A percentile compares a stretch with the other conserved stretches of the same genome.
phyloP scores from a whole-genome alignment of 2,329 filamentous ascomycete species.

The Pestalotiopsis fici region DNA sequence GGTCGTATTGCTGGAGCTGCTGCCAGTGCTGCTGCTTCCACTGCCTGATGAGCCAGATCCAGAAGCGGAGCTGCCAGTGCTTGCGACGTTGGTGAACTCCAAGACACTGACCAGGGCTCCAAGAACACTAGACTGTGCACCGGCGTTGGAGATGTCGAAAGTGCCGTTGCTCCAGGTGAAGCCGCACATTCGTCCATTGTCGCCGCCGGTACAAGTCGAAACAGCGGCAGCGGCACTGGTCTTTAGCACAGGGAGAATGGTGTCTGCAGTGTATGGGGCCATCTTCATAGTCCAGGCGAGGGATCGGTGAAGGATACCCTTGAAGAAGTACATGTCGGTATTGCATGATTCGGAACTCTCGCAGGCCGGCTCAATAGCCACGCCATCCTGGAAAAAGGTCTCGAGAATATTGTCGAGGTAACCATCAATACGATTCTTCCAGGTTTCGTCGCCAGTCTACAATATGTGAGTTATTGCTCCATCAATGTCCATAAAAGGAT shows the following conservation, averaged over 20 bases:
- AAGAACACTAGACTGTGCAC: constrained; percentile 46
- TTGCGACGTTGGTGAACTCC: constrained; percentile 24
- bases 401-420: constrained; percentile 44
- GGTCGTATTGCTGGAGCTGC: neutral
- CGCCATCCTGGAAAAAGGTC: constrained; percentile 42
- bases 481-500: neutral
- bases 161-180: constrained; percentile 44
- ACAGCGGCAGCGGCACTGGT: constrained; percentile 40
- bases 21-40: neutral
- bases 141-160: constrained; percentile 31
- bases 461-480: neutral
- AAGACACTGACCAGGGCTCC: constrained; percentile 41
- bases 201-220: constrained; percentile 30
- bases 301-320: constrained; percentile 52
- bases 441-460: constrained; percentile 30
- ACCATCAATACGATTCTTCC: constrained; percentile 48
- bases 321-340: constrained; percentile 57
- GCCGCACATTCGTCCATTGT: constrained; percentile 45
- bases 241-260: constrained; percentile 35
- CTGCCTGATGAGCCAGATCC: neutral
- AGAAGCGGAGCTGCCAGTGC: neutral
- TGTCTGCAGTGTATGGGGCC: constrained; percentile 34
- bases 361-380: constrained; percentile 57
- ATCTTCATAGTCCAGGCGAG: constrained; percentile 38
- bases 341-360: constrained; percentile 49